Evolutionary conservation across 257 asterid genomes (phyloP).

Genomic region (Misopates orontium): DNA sequence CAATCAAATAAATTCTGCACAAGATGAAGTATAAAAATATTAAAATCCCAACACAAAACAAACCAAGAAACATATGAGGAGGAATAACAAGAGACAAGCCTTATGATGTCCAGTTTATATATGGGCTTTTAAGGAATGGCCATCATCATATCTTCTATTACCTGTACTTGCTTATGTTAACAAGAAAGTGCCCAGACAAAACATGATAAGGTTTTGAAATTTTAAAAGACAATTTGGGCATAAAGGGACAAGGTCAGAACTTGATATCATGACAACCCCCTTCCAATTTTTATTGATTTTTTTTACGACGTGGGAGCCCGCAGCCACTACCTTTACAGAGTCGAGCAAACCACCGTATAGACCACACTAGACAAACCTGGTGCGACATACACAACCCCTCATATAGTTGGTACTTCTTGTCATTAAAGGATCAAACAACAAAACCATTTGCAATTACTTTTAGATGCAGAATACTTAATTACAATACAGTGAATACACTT

Average conservation of each 20-base stretch:
- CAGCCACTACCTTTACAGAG: too few relatives aligned
- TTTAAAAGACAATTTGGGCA: conserved; percentile 57
- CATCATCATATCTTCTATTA: conserved; percentile 41
- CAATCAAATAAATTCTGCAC: conserved; percentile 41
- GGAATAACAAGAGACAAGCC: conserved; percentile 33
- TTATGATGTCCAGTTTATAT: conserved; percentile 12
- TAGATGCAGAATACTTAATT: not conserved
- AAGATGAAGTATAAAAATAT: conserved; percentile 7
- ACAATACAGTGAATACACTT: conserved; percentile 9
- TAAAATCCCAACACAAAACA: not conserved
- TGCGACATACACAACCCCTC: too few relatives aligned
- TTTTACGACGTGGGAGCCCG: too few relatives aligned
- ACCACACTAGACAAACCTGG: too few relatives aligned
- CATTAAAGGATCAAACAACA: conserved; percentile 28
- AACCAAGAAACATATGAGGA: conserved; percentile 16
- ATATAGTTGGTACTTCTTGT: conserved; percentile 28
- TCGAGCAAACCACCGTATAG: too few relatives aligned
- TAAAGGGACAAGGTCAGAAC: conserved; percentile 70
- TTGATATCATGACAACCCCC: conserved; percentile 50
- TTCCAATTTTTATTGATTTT: not conserved
- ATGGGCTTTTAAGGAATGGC: conserved; percentile 41
- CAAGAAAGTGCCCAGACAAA: conserved; percentile 55
- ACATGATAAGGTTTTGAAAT: conserved; percentile 75
- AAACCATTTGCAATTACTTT: conserved; percentile 14
- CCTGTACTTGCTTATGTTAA: conserved; percentile 50